These are phyloP conservation scores for Saccharomyces hybrid DNA, from an alignment of 1,139 yeast species.

Conservation along the genomic window DNA sequence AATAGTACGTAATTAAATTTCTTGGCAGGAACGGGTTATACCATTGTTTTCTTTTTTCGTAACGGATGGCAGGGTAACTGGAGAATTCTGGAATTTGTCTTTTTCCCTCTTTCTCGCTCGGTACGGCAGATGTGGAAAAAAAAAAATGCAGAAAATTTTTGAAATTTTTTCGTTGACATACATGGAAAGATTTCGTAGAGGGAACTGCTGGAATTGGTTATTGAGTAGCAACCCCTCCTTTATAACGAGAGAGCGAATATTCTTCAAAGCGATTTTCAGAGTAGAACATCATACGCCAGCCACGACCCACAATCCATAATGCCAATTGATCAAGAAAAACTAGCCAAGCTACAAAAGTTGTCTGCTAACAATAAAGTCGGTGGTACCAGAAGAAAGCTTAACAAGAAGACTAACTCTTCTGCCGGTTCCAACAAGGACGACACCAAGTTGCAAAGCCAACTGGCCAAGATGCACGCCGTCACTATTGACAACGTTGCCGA, in stretches of 20 bases:
- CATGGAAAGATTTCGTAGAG: background rate
- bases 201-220: background rate
- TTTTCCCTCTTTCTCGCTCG: background rate
- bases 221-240: background rate
- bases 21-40: too few relatives aligned
- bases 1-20: too few relatives aligned
- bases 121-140: background rate
- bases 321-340: conserved; percentile 85
- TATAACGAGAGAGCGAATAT: background rate
- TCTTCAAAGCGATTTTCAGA: background rate
- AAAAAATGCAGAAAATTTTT: background rate
- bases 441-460: conserved; percentile 82
- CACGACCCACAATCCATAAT: conserved; percentile 31
- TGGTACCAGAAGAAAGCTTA: conserved; percentile 78
- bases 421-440: conserved; percentile 54
- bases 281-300: background rate
- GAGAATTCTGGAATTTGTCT: too few relatives aligned
- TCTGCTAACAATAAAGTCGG: conserved; percentile 70
- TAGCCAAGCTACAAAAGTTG: conserved; percentile 75
- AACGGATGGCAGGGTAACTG: too few relatives aligned
- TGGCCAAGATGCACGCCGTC: conserved; percentile 85
- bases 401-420: conserved; percentile 43
- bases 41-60: too few relatives aligned
- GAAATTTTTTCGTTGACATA: background rate
- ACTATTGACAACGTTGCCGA: conserved; percentile 87